A percentile compares a stretch with the other conserved stretches of the same genome.
phyloP scores from a whole-genome alignment of 2,329 filamentous ascomycete genomes.

The Plectosphaerella plurivora region DNA sequence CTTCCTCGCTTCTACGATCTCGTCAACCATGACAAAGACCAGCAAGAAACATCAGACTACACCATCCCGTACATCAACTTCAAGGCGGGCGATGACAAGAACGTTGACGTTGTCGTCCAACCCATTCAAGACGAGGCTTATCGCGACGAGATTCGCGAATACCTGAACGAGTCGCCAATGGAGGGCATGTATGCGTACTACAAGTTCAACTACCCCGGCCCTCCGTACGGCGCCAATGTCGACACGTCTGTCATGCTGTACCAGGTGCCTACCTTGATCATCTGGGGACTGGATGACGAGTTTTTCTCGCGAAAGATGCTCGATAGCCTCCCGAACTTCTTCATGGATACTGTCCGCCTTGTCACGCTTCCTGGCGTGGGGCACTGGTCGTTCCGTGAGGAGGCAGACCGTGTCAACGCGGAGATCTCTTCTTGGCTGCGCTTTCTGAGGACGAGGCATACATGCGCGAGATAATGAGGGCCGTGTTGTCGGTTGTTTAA shows the following conservation, averaged over 20 bases:
- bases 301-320: too few species aligned
- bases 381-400: neutral
- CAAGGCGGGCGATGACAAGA: neutral
- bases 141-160: neutral
- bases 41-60: neutral
- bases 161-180: neutral
- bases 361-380: neutral
- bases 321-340: too few species aligned
- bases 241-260: neutral
- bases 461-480: too few species aligned
- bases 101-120: neutral
- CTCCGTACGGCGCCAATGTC: neutral
- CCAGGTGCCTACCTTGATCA: too few species aligned
- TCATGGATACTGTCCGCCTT: too few species aligned
- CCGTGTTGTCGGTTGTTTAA: too few species aligned
- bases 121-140: neutral
- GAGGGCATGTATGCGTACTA: neutral
- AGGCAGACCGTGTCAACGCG: neutral
- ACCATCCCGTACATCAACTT: neutral
- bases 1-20: neutral
- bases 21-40: neutral
- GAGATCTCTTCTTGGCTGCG: slow-evolving; percentile 1
- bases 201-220: neutral
- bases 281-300: too few species aligned
- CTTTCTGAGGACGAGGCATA: too few species aligned